A percentile compares a stretch with the other conserved stretches of the same genome.
Evolutionary conservation across 2,329 filamentous ascomycete species (phyloP).

Genomic region (Gliomastix tumulicola): DNA sequence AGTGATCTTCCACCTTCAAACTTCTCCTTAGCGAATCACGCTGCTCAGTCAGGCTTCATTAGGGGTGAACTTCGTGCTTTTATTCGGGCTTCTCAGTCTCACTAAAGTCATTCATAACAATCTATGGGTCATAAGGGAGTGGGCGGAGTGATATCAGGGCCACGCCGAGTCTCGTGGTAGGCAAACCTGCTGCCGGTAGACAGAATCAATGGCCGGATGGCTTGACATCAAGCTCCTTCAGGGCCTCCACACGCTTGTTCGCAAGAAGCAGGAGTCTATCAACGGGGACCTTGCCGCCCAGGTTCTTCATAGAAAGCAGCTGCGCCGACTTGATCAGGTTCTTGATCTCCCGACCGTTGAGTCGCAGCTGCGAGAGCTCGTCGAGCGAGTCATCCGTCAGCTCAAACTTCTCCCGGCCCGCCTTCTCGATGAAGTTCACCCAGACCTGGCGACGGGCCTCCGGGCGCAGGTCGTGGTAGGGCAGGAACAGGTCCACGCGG

Average conservation of each 20-base stretch:
- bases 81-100: too few species aligned
- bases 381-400: constrained; percentile 17
- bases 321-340: constrained; percentile 33
- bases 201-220: too few species aligned
- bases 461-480: constrained; percentile 19
- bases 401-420: constrained; percentile 15
- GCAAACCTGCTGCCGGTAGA: too few species aligned
- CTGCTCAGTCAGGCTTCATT: too few species aligned
- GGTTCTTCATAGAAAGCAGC: constrained; percentile 21
- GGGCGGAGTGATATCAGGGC: too few species aligned
- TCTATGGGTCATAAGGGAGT: too few species aligned
- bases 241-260: constrained; percentile 16
- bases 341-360: constrained; percentile 43
- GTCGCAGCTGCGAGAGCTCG: constrained; percentile 25
- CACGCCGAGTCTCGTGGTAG: too few species aligned
- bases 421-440: constrained; percentile 23
- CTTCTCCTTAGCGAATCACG: too few species aligned
- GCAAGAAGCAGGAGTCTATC: constrained; percentile 21
- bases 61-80: too few species aligned
- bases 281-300: constrained; percentile 16
- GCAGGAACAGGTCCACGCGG: constrained; percentile 34
- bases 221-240: constrained; percentile 6
- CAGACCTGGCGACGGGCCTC: constrained; percentile 22
- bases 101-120: too few species aligned
- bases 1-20: too few species aligned